Evolutionary conservation across 2,329 filamentous ascomycete genomes (phyloP).

Genomic region (Trichoderma koningii): DNA sequence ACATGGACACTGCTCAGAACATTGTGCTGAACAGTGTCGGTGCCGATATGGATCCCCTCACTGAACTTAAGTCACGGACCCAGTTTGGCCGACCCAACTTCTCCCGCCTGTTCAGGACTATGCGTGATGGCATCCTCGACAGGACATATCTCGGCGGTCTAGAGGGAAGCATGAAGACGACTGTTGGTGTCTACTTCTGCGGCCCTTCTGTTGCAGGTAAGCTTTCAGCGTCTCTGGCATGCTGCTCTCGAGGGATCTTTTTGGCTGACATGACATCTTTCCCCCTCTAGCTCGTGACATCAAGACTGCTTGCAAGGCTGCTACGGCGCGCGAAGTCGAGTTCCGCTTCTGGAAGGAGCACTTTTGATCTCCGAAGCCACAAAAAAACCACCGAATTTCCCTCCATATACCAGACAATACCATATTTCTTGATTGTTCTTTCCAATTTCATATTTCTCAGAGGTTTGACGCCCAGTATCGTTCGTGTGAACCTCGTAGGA

Average conservation of each 20-base stretch:
- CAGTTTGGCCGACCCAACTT: conserved; percentile 97
- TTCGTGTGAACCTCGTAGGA: conserved; percentile 17
- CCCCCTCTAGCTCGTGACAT: conserved; percentile 71
- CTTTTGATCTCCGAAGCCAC: conserved; percentile 50
- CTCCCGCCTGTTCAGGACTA: conserved; percentile 71
- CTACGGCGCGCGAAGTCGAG: conserved; percentile 74
- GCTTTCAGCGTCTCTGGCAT: conserved; percentile 32
- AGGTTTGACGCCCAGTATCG: conserved; percentile 14
- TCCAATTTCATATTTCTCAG: conserved; percentile 15
- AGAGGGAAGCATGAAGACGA: conserved; percentile 73
- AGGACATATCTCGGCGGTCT: conserved; percentile 82
- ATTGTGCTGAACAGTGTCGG: conserved; percentile 97
- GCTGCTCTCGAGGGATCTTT: not conserved
- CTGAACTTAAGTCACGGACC: conserved; percentile 83
- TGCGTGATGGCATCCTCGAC: conserved; percentile 86
- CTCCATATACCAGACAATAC: conserved; percentile 23
- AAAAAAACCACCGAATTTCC: not conserved
- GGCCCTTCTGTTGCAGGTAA: conserved; percentile 73
- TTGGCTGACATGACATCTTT: conserved; percentile 38
- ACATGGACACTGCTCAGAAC: conserved; percentile 90
- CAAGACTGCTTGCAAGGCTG: conserved; percentile 73
- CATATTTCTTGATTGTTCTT: conserved; percentile 12
- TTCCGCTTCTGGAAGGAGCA: conserved; percentile 99
- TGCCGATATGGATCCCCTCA: conserved; percentile 83
- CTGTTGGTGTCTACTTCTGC: conserved; percentile 97